Percentiles rank a stretch among this genome's conserved stretches.
Evolutionary conservation across 2,329 filamentous ascomycete genomes (phyloP).

Genomic region (Cercospora beticola): DNA sequence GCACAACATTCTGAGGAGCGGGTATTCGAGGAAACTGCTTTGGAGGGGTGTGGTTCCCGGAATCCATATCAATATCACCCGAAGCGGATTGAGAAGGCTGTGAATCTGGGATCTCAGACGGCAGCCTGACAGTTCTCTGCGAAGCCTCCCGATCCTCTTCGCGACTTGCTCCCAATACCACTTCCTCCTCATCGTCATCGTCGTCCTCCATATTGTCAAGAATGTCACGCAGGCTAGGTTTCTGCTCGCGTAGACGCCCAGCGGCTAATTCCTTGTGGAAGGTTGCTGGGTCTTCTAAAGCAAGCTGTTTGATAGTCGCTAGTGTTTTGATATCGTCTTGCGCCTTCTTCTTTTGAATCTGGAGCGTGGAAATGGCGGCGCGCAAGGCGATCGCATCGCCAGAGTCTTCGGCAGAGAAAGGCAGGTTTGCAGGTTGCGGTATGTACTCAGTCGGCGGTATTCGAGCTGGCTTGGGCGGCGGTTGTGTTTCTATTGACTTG

Average conservation of each 20-base stretch:
- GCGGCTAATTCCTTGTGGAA: slow-evolving; percentile 68
- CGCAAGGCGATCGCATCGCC: slow-evolving; percentile 84
- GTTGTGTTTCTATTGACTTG: slow-evolving; percentile 3
- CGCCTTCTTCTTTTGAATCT: slow-evolving; percentile 79
- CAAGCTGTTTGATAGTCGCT: slow-evolving; percentile 67
- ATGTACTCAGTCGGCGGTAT: slow-evolving; percentile 39
- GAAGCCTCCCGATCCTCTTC: slow-evolving; percentile 30
- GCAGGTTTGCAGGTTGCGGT: slow-evolving; percentile 44
- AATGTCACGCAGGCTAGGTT: slow-evolving; percentile 36
- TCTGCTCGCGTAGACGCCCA: slow-evolving; percentile 51
- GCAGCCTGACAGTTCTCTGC: slow-evolving; percentile 4
- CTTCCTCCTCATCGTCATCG: slow-evolving; percentile 30
- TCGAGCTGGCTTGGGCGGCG: slow-evolving; percentile 7
- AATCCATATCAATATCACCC: neutral
- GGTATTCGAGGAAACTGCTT: slow-evolving; percentile 65
- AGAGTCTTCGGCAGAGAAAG: slow-evolving; percentile 58
- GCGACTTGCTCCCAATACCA: slow-evolving; percentile 36
- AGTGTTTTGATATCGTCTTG: slow-evolving; percentile 71
- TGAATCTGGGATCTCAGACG: slow-evolving; percentile 30
- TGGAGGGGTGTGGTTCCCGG: neutral
- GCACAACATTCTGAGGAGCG: slow-evolving; percentile 75
- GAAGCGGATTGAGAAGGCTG: slow-evolving; percentile 9
- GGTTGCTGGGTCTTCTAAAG: slow-evolving; percentile 66
- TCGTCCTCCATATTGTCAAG: slow-evolving; percentile 38
- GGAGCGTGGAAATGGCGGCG: slow-evolving; percentile 80